phyloP scores from a whole-genome alignment of 768 basidiomycete species.

The Rhizopogon salebrosus region DNA sequence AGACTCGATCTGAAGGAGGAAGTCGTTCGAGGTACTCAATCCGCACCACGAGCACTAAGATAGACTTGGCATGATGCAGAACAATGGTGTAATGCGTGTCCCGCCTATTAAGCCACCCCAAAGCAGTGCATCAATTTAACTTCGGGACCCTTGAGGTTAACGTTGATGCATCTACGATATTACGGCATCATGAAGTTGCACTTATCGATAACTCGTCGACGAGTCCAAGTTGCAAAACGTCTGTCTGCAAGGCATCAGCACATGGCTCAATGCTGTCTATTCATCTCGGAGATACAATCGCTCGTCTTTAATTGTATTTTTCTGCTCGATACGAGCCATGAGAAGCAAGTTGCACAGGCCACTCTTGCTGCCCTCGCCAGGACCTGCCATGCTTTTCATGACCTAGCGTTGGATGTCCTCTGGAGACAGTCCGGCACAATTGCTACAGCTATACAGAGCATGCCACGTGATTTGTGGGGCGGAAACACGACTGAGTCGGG shows the following conservation, averaged over 20 bases:
- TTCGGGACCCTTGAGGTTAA: no score
- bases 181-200: no score
- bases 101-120: no score
- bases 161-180: no score
- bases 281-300: conserved; percentile 22
- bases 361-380: conserved; percentile 20
- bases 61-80: no score
- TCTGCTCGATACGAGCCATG: not conserved
- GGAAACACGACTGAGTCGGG: conserved; percentile 6
- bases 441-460: conserved; percentile 16
- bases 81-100: no score
- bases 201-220: no score
- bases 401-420: conserved; percentile 18
- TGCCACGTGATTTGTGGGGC: conserved; percentile 24
- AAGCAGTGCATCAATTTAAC: no score
- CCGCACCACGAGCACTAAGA: no score
- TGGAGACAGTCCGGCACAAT: conserved; percentile 19
- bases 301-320: conserved; percentile 17
- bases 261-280: conserved; percentile 23
- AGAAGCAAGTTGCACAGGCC: not conserved
- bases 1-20: no score
- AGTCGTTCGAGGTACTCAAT: no score
- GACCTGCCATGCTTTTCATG: conserved; percentile 19
- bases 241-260: not conserved
- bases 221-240: not conserved